Evolutionary conservation across 2,329 filamentous ascomycete species (phyloP).

Genomic region (Clarireedia homoeocarpa): DNA sequence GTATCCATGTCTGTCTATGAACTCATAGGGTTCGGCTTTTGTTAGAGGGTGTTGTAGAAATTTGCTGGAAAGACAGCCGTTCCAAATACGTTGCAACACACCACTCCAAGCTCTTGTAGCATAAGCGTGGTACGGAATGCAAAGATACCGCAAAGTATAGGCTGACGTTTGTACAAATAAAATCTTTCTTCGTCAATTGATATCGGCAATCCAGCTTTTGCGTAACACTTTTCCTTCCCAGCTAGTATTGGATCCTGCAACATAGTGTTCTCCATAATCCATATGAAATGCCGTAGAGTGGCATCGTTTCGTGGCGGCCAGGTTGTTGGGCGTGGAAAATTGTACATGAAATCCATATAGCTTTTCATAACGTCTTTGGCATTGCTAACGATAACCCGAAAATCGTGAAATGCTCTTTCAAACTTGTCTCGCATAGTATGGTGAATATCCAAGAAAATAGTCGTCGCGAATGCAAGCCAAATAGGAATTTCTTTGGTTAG

Average conservation of each 20-base stretch:
- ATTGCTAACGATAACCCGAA: background rate
- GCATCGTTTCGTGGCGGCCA: slow-evolving; percentile 4
- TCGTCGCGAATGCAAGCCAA: slow-evolving; percentile 14
- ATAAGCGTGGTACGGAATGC: slow-evolving; percentile 4
- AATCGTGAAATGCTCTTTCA: background rate
- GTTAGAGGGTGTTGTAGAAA: slow-evolving; percentile 9
- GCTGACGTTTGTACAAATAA: slow-evolving; percentile 12
- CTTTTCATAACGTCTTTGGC: background rate
- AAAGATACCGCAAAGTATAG: slow-evolving; percentile 11
- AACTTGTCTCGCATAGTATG: background rate
- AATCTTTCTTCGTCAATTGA: background rate
- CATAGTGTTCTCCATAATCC: background rate
- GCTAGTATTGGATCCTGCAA: slow-evolving; percentile 1
- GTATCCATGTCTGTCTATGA: slow-evolving; percentile 11
- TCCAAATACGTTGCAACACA: background rate
- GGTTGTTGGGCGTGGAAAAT: background rate
- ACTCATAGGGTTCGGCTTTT: background rate
- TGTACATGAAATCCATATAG: slow-evolving; percentile 3
- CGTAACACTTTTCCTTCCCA: background rate
- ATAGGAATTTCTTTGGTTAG: slow-evolving; percentile 9
- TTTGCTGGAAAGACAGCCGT: slow-evolving; percentile 10
- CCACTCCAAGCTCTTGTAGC: background rate
- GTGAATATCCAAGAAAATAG: slow-evolving; percentile 12
- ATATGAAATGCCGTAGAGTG: background rate
- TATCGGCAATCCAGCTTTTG: background rate